These are phyloP conservation scores for Globomyces pollinis-pini DNA, from an alignment of 192 early-diverging fungal genomes.

Conservation along the genomic window DNA sequence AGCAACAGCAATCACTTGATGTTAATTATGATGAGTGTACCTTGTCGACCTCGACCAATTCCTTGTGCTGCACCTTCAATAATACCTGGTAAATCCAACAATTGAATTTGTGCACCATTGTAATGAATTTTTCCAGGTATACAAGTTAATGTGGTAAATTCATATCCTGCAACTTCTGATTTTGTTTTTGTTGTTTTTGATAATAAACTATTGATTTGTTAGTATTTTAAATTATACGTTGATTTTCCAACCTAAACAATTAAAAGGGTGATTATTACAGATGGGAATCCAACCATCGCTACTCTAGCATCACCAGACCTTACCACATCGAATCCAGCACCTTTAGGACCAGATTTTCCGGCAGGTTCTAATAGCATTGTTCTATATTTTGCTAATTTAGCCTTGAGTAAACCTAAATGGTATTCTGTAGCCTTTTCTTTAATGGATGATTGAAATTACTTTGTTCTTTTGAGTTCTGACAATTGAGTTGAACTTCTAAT, in stretches of 20 bases:
- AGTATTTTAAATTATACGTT: too few species aligned
- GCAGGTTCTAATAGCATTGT: slow-evolving; percentile 40
- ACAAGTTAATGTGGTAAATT: slow-evolving; percentile 95
- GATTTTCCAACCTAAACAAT: slow-evolving; percentile 99
- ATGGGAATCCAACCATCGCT: slow-evolving; percentile 94
- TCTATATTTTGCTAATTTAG: slow-evolving; percentile 68
- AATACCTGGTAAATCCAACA: slow-evolving; percentile 98
- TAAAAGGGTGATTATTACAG: too few species aligned
- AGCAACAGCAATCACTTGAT: slow-evolving; percentile 94
- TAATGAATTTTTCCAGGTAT: slow-evolving; percentile 94
- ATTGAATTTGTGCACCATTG: slow-evolving; percentile 92
- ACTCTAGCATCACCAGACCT: slow-evolving; percentile 94
- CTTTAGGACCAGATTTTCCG: slow-evolving; percentile 41
- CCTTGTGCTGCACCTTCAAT: slow-evolving; percentile 96
- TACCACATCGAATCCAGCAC: slow-evolving; percentile 96
- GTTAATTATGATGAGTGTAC: too few species aligned
- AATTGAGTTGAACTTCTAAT: slow-evolving; percentile 98
- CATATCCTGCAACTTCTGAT: slow-evolving; percentile 79
- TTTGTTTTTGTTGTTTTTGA: slow-evolving; percentile 87
- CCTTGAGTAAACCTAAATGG: slow-evolving; percentile 96
- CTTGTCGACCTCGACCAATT: slow-evolving; percentile 96
- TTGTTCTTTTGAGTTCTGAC: slow-evolving; percentile 96
- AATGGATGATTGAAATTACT: too few species aligned
- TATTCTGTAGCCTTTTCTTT: slow-evolving; percentile 82
- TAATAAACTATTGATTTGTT: too few species aligned